Evolutionary conservation across 1,139 yeast genomes (phyloP).

Genomic region (Yamadazyma dendronema): DNA sequence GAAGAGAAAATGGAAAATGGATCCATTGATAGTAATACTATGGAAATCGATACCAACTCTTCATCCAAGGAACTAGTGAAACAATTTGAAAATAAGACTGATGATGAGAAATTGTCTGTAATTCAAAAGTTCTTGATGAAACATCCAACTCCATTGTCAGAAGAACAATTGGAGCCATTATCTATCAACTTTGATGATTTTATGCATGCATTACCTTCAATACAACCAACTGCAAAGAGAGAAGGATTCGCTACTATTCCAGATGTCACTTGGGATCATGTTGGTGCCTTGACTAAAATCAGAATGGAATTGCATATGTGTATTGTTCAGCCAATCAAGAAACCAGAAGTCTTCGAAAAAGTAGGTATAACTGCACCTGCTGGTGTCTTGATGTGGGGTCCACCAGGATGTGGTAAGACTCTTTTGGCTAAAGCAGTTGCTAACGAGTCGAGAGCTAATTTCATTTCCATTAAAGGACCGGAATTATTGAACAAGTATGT

Average conservation of each 20-base stretch:
- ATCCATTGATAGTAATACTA: constrained; percentile 20
- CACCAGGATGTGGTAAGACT: constrained; percentile 99
- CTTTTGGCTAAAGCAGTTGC: constrained; percentile 96
- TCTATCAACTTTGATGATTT: constrained; percentile 80
- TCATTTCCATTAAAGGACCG: constrained; percentile 93
- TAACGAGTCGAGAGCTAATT: constrained; percentile 92
- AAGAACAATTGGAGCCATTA: constrained; percentile 71
- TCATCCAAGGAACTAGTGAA: constrained; percentile 11
- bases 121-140: constrained; percentile 68
- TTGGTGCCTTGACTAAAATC: constrained; percentile 81
- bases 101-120: constrained; percentile 51
- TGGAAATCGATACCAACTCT: constrained; percentile 42
- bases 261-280: constrained; percentile 93
- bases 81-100: constrained; percentile 31
- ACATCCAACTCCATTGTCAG: constrained; percentile 79
- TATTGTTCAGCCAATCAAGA: constrained; percentile 91
- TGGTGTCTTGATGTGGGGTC: constrained; percentile 98
- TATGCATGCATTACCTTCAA: constrained; percentile 78
- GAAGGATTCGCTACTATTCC: constrained; percentile 99
- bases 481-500: constrained; percentile 91
- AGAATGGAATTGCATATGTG: constrained; percentile 95
- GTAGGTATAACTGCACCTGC: constrained; percentile 98
- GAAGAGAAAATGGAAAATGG: constrained; percentile 17
- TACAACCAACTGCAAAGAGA: constrained; percentile 96
- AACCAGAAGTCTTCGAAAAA: constrained; percentile 84